phyloP scores from a whole-genome alignment of 768 basidiomycete species.

The Boletus insuetus region DNA sequence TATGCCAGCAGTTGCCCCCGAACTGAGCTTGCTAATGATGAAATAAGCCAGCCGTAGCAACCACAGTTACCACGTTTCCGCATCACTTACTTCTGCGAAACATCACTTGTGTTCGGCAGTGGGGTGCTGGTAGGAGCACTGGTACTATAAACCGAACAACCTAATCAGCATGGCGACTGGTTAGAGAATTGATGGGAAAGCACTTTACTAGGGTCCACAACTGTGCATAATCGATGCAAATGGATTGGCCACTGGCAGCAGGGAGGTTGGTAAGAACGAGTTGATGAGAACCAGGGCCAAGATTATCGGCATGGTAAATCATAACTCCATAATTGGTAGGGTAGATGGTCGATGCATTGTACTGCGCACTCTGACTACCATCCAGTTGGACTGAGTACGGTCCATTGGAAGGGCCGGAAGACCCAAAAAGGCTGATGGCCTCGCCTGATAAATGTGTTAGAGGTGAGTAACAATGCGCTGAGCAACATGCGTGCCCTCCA shows the following conservation, averaged over 20 bases:
- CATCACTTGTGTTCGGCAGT: background rate
- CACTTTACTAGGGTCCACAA: constrained; percentile 23
- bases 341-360: constrained; percentile 19
- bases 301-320: constrained; percentile 36
- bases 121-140: background rate
- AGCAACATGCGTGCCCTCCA: constrained; percentile 21
- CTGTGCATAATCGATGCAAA: constrained; percentile 36
- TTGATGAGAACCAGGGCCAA: constrained; percentile 38
- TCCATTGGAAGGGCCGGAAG: constrained; percentile 36
- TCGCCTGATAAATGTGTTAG: constrained; percentile 32
- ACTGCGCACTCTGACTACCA: constrained; percentile 18
- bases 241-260: constrained; percentile 10
- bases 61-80: background rate
- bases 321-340: constrained; percentile 28
- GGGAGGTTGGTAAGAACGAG: constrained; percentile 36
- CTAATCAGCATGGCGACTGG: background rate
- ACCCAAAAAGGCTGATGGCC: constrained; percentile 44
- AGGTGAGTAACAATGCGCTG: background rate
- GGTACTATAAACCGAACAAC: background rate
- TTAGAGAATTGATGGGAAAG: background rate
- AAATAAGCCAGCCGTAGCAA: background rate
- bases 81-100: constrained; percentile 14
- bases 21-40: constrained; percentile 9
- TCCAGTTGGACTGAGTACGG: constrained; percentile 39
- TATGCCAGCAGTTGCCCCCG: constrained; percentile 26